phyloP scores from a whole-genome alignment of 2,329 filamentous ascomycete genomes.

The Microsporum audouinii region DNA sequence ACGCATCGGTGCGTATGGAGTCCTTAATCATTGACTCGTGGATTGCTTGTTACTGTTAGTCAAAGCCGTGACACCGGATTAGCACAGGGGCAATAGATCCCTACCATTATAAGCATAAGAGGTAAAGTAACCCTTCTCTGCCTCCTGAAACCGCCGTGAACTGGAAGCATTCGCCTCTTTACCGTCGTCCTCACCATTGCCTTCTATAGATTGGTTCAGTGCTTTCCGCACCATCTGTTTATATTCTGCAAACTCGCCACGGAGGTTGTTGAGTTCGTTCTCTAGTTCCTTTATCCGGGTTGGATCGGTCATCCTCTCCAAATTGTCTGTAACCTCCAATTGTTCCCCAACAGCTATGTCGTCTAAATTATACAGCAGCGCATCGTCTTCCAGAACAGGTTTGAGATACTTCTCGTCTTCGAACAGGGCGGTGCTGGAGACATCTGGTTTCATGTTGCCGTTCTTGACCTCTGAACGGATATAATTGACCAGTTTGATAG shows the following conservation, averaged over 20 bases:
- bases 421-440: slow-evolving; percentile 53
- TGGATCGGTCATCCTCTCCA: slow-evolving; percentile 24
- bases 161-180: slow-evolving; percentile 19
- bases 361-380: slow-evolving; percentile 75
- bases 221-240: slow-evolving; percentile 54
- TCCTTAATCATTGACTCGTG: slow-evolving; percentile 96
- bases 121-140: slow-evolving; percentile 51
- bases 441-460: slow-evolving; percentile 39
- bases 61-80: neutral
- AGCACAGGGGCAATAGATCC: slow-evolving; percentile 12
- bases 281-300: slow-evolving; percentile 48
- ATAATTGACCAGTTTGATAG: slow-evolving; percentile 65
- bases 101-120: slow-evolving; percentile 58
- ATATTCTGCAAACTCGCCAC: slow-evolving; percentile 54
- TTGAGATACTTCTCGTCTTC: slow-evolving; percentile 71
- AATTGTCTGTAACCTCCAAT: slow-evolving; percentile 12
- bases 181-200: slow-evolving; percentile 37
- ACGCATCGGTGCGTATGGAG: slow-evolving; percentile 73
- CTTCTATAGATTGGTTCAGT: slow-evolving; percentile 53
- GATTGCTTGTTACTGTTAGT: slow-evolving; percentile 51
- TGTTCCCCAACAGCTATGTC: slow-evolving; percentile 44
- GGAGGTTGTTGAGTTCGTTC: slow-evolving; percentile 49
- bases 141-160: slow-evolving; percentile 34
- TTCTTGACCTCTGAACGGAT: slow-evolving; percentile 38
- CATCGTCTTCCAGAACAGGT: slow-evolving; percentile 79